These are phyloP conservation scores for Achaetomiella virescens DNA, from an alignment of 495 filamentous ascomycete species.

Conservation along the genomic window DNA sequence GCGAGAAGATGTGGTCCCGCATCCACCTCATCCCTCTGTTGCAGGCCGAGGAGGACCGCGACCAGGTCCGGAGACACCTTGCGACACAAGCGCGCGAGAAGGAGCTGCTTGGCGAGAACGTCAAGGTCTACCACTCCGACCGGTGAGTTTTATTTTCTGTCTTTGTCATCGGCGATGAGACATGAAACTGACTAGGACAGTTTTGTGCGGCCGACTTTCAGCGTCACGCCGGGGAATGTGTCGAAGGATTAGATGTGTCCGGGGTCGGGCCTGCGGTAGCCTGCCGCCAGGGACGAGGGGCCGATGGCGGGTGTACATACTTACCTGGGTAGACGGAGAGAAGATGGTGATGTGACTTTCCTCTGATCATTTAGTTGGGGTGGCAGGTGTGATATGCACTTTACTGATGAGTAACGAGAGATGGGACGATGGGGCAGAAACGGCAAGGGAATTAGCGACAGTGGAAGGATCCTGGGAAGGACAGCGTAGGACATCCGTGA, in stretches of 20 bases:
- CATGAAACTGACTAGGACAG: slow-evolving; percentile 31
- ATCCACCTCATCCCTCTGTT: slow-evolving; percentile 88
- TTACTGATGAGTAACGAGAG: too few species aligned
- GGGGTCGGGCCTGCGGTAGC: too few species aligned
- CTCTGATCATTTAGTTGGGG: neutral
- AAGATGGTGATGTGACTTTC: neutral
- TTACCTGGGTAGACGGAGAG: neutral
- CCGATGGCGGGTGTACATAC: neutral
- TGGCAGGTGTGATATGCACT: too few species aligned
- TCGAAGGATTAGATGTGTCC: slow-evolving; percentile 41
- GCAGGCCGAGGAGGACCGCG: slow-evolving; percentile 93
- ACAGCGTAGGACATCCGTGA: too few species aligned
- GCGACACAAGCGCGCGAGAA: slow-evolving; percentile 87
- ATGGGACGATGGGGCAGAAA: too few species aligned
- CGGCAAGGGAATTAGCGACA: too few species aligned
- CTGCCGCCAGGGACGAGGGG: too few species aligned
- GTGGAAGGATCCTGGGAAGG: too few species aligned
- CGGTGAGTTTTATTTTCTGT: slow-evolving; percentile 55
- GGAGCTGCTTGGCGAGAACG: slow-evolving; percentile 75
- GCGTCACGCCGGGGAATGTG: slow-evolving; percentile 48
- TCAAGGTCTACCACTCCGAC: slow-evolving; percentile 77
- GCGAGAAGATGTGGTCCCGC: slow-evolving; percentile 96
- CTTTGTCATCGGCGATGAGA: neutral
- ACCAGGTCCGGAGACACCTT: slow-evolving; percentile 76
- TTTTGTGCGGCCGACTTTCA: slow-evolving; percentile 67